Conservation (phyloP, 352 stramenopile species). For the Paralagenidium karlingii region DNA sequence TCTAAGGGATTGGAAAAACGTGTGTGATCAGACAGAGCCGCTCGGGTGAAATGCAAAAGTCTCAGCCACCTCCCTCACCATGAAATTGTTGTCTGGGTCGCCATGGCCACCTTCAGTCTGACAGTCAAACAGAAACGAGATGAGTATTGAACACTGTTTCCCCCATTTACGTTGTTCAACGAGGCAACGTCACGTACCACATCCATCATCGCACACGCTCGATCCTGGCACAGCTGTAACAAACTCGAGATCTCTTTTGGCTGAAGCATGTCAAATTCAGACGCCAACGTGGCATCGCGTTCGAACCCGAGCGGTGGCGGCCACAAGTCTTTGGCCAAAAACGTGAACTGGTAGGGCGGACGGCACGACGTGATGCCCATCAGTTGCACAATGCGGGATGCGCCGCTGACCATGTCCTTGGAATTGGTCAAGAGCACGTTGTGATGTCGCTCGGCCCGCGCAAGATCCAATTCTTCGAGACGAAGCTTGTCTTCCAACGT, state of each 20-base stretch:
- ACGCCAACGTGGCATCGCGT: constrained; percentile 27
- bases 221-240: constrained; percentile 66
- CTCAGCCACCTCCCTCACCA: constrained; percentile 10
- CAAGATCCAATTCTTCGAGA: constrained; percentile 53
- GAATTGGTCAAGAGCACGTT: constrained; percentile 48
- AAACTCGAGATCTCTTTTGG: constrained; percentile 42
- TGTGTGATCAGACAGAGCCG: too few species aligned
- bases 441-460: constrained; percentile 49
- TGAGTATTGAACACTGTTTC: not conserved
- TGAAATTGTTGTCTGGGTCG: constrained; percentile 54
- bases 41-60: not conserved
- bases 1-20: too few species aligned
- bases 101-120: constrained; percentile 53
- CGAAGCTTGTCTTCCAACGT: constrained; percentile 60
- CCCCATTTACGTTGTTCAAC: not conserved
- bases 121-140: constrained; percentile 1
- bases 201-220: constrained; percentile 55
- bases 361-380: constrained; percentile 57
- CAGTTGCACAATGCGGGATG: constrained; percentile 56
- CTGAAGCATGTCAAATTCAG: constrained; percentile 58
- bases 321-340: constrained; percentile 45
- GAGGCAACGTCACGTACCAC: constrained; percentile 16
- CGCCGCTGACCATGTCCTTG: constrained; percentile 61
- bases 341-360: constrained; percentile 38
- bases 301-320: constrained; percentile 35